These are phyloP conservation scores for Dactylis glomerata DNA, from an alignment of 176 grass and related monocot genomes.

Conservation along the genomic window DNA sequence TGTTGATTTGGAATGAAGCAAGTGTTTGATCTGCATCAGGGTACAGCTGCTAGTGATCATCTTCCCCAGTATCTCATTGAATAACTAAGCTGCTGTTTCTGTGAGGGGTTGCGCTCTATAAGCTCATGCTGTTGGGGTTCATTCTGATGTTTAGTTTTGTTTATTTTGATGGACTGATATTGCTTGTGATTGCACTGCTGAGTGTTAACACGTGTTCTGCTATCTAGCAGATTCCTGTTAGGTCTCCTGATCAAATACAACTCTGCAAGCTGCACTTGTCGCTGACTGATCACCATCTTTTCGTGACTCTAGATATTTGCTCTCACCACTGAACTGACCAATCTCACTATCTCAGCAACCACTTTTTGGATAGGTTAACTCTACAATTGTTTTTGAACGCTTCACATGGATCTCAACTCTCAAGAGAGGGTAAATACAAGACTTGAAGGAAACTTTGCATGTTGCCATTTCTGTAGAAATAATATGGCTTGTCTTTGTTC, in stretches of 20 bases:
- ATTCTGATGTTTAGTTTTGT: not conserved
- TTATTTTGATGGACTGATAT: not conserved
- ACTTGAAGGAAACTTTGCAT: not conserved
- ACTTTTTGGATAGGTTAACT: not conserved
- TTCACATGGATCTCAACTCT: not conserved
- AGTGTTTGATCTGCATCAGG: constrained; percentile 29
- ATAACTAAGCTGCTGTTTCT: not conserved
- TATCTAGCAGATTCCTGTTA: not conserved
- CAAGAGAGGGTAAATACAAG: not conserved
- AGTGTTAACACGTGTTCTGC: not conserved
- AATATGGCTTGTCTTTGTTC: not conserved
- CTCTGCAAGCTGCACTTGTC: not conserved
- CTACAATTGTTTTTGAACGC: not conserved
- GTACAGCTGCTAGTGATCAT: not conserved
- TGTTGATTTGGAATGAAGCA: constrained; percentile 45
- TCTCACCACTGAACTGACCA: not conserved
- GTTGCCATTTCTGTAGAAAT: not conserved
- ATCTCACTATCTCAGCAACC: not conserved
- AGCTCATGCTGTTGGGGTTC: not conserved
- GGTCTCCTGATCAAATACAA: not conserved
- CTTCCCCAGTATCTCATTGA: not conserved
- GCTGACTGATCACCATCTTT: not conserved
- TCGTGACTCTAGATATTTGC: not conserved
- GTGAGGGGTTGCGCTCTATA: not conserved
- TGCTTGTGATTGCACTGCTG: not conserved